phyloP scores from a whole-genome alignment of 1,139 yeast genomes.

The Suhomyces guaymorum region DNA sequence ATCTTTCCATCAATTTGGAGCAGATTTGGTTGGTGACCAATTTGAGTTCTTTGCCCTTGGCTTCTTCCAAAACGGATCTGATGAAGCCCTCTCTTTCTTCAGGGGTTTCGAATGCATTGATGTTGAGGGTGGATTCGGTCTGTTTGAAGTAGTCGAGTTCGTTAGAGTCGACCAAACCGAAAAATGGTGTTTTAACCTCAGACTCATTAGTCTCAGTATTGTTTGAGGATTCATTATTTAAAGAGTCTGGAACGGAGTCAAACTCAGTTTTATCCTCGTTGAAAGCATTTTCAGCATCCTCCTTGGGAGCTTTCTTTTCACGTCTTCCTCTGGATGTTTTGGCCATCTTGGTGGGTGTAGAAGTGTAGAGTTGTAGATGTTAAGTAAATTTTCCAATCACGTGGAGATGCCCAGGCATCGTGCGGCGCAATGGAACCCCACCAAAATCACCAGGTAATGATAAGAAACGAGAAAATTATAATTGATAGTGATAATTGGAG shows the following conservation, averaged over 20 bases:
- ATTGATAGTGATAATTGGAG: too few relatives aligned
- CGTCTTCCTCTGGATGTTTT: conserved; percentile 77
- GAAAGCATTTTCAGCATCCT: conserved; percentile 20
- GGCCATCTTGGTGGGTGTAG: conserved; percentile 18
- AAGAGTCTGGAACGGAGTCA: too few relatives aligned
- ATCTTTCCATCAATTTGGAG: conserved; percentile 86
- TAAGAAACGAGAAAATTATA: too few relatives aligned
- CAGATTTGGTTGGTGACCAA: conserved; percentile 93
- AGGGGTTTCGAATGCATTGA: conserved; percentile 71
- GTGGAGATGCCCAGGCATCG: conserved; percentile 5
- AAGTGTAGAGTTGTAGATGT: conserved; percentile 1
- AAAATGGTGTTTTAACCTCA: conserved; percentile 46
- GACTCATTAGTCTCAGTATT: conserved; percentile 9
- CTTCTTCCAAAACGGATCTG: conserved; percentile 78
- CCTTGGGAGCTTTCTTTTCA: conserved; percentile 39
- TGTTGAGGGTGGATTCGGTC: conserved; percentile 83
- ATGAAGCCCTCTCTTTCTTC: conserved; percentile 79
- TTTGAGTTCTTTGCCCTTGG: conserved; percentile 86
- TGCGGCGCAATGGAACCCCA: conserved; percentile 8
- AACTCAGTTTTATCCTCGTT: too few relatives aligned
- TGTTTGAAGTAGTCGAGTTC: conserved; percentile 90
- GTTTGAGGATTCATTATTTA: conserved; percentile 9
- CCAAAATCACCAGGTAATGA: too few relatives aligned
- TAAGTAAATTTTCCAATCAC: conserved; percentile 6
- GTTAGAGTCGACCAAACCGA: conserved; percentile 79